phyloP scores from a whole-genome alignment of 331 rosid species.

The Telfairia occidentalis region DNA sequence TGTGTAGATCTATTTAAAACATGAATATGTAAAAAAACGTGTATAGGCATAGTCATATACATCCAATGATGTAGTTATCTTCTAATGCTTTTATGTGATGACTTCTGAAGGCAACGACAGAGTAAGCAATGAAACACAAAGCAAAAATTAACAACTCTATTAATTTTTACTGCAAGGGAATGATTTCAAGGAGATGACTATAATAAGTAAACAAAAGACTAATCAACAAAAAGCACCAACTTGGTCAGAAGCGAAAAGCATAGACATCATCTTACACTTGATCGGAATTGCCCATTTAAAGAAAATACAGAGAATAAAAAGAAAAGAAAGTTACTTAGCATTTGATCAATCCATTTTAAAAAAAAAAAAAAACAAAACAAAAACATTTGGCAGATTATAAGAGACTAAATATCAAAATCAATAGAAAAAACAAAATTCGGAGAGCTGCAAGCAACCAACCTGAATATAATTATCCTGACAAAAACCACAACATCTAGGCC shows the following conservation, averaged over 20 bases:
- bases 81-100: neutral
- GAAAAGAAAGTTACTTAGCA: neutral
- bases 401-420: neutral
- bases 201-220: neutral
- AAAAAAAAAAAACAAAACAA: neutral
- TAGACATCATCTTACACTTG: neutral
- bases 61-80: neutral
- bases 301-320: neutral
- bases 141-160: neutral
- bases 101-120: neutral
- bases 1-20: neutral
- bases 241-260: neutral
- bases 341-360: neutral
- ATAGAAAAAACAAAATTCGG: neutral
- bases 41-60: neutral
- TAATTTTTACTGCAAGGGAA: neutral
- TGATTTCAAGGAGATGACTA: neutral
- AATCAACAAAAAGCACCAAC: neutral
- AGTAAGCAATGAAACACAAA: neutral
- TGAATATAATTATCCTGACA: slow-evolving; percentile 56
- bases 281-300: neutral
- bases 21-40: neutral
- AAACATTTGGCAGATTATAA: neutral
- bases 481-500: slow-evolving; percentile 89
- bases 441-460: slow-evolving; percentile 31